These are phyloP conservation scores for Ophiostoma australiae DNA, from an alignment of 2,329 filamentous ascomycete species.

Conservation along the genomic window DNA sequence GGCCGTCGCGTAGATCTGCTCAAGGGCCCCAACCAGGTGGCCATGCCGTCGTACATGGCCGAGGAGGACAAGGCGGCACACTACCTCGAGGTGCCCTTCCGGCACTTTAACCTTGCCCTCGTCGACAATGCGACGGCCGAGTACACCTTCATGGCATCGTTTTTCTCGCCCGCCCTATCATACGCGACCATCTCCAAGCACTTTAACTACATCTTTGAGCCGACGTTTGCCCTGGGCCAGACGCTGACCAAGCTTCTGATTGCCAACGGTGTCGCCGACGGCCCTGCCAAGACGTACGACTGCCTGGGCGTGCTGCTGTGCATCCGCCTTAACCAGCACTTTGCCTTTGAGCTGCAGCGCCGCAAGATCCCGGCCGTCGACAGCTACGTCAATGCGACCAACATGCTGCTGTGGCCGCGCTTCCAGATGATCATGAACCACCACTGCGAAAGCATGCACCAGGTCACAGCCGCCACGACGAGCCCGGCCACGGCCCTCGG, in stretches of 20 bases:
- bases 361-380: conserved; percentile 86
- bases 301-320: conserved; percentile 84
- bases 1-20: conserved; percentile 81
- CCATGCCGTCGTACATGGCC: conserved; percentile 80
- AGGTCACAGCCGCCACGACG: conserved; percentile 23
- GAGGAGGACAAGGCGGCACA: conserved; percentile 79
- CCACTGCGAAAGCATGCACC: conserved; percentile 81
- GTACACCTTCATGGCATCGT: conserved; percentile 86
- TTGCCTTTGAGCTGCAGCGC: conserved; percentile 89
- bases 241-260: conserved; percentile 70
- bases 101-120: conserved; percentile 89
- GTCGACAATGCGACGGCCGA: conserved; percentile 92
- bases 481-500: conserved; percentile 27
- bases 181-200: conserved; percentile 74
- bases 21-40: conserved; percentile 65
- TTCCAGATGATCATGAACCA: conserved; percentile 91
- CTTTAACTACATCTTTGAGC: conserved; percentile 83
- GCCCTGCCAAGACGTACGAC: conserved; percentile 61
- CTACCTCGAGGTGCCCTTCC: conserved; percentile 84
- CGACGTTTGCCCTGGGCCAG: conserved; percentile 80
- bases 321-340: conserved; percentile 86
- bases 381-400: conserved; percentile 86
- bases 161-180: conserved; percentile 75
- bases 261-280: conserved; percentile 35
- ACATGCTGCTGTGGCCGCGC: conserved; percentile 93